These are phyloP conservation scores for Gracilaria gracilis DNA, from an alignment of 23 red algal species.

Conservation along the genomic window DNA sequence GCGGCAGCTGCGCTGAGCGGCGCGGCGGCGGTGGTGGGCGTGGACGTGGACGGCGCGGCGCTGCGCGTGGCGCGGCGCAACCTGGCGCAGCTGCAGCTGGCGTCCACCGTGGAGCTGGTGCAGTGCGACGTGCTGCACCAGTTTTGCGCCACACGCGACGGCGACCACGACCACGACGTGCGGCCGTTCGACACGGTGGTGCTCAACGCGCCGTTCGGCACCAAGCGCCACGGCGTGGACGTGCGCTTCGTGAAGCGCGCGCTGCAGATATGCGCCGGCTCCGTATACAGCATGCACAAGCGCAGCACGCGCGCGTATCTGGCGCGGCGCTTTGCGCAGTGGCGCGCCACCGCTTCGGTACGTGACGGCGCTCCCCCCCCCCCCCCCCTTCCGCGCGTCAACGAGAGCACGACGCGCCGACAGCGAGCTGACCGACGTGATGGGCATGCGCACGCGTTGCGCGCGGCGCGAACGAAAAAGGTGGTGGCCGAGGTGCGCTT, in stretches of 20 bases:
- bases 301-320: conserved; percentile 82
- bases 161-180: neutral
- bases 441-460: no score
- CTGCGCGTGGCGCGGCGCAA: conserved; percentile 56
- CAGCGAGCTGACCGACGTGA: no score
- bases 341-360: conserved; percentile 62
- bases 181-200: conserved; percentile 72
- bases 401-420: no score
- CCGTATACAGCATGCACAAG: conserved; percentile 98
- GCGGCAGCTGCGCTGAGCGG: conserved; percentile 48
- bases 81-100: conserved; percentile 4
- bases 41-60: conserved; percentile 87
- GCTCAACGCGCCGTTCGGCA: conserved; percentile 99
- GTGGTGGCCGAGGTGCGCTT: conserved; percentile 85
- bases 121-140: conserved; percentile 19
- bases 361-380: neutral
- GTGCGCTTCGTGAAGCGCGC: conserved; percentile 78
- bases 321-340: conserved; percentile 1
- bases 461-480: conserved; percentile 4
- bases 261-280: neutral
- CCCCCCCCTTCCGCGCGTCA: no score
- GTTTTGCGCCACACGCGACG: neutral
- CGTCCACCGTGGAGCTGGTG: conserved; percentile 21
- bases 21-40: conserved; percentile 47
- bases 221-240: conserved; percentile 80